A percentile compares a stretch with the other conserved stretches of the same genome.
phyloP scores from a whole-genome alignment of 345 rosid genomes.

The Dovyalis caffra region DNA sequence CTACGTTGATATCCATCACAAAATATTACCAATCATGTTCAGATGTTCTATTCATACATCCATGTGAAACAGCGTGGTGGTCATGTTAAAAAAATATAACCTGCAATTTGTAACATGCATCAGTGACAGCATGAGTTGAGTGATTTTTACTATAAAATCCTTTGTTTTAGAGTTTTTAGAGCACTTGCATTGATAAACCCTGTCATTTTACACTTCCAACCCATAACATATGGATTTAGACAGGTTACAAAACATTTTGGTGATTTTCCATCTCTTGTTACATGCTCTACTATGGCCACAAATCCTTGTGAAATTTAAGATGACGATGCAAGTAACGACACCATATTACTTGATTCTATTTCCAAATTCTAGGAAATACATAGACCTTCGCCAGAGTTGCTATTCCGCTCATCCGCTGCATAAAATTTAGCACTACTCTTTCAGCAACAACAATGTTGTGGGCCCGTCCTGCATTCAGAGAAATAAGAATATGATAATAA shows the following conservation, averaged over 20 bases:
- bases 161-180: not conserved
- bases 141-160: not conserved
- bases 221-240: not conserved
- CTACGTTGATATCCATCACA: not conserved
- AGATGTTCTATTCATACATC: not conserved
- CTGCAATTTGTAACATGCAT: not conserved
- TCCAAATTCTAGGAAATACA: not conserved
- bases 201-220: not conserved
- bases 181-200: not conserved
- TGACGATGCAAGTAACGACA: not conserved
- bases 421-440: constrained; percentile 86
- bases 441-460: constrained; percentile 86
- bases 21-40: not conserved
- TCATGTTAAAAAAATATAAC: not conserved
- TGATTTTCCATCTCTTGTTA: not conserved
- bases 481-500: not conserved
- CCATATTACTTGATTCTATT: not conserved
- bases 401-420: constrained; percentile 99
- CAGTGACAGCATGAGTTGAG: not conserved
- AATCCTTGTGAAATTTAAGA: not conserved
- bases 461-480: constrained; percentile 58
- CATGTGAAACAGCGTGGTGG: not conserved
- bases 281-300: not conserved
- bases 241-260: not conserved
- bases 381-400: constrained; percentile 89